Base-by-base conservation (phyloP, 768 basidiomycete genomes). In the Hericium erinaceus region DNA sequence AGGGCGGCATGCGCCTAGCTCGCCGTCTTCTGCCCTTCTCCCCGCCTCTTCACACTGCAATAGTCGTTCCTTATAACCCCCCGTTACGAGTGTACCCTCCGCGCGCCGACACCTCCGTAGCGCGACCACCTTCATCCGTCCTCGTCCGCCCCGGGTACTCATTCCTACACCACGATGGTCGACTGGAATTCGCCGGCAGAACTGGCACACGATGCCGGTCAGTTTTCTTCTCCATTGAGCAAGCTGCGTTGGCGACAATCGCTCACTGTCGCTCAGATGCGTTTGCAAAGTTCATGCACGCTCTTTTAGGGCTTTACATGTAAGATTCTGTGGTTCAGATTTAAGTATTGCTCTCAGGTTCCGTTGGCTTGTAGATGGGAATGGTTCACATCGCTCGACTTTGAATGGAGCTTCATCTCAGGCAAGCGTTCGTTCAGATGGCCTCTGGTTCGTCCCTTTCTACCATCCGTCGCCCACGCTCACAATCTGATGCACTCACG, bases 301-400 rank as follows among this genome's bases (percentile, higher is more conserved):
- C 65, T n/a, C 63, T 79, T 41, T 64, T 77, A 48, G 77, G 77
- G 15, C 68, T 77, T 39, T 78, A 78, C 64, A 66, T 73, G 77
- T 78, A 55, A 64, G 76, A 55, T 16, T 48, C 24, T n/a, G 39
- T 39, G 48, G n/a, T 28, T 26, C 11, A 24, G 11, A 9, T 24
- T 38, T 40, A 11, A 51, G 41, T 20, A 40, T 11, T 26, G 41
- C 39, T 41, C 33, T 24, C 52, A 56, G 33, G 57, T 13, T 52
- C 15, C n/a, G 12, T 9, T 24, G 46, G 49, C 28, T 40, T 28
- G 18, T 52, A 77, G 75, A 28, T 78, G 77, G 77, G 77, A 79
- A 65, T 67, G 76, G 48, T 51, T 70, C 44, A 71, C 72, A 48
- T 75, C 77, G 11, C 63, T 75, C 16, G 60, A 69, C 56, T 79